Evolutionary conservation across 2,329 filamentous ascomycete species (phyloP).

Genomic region (Ophiostoma montium): DNA sequence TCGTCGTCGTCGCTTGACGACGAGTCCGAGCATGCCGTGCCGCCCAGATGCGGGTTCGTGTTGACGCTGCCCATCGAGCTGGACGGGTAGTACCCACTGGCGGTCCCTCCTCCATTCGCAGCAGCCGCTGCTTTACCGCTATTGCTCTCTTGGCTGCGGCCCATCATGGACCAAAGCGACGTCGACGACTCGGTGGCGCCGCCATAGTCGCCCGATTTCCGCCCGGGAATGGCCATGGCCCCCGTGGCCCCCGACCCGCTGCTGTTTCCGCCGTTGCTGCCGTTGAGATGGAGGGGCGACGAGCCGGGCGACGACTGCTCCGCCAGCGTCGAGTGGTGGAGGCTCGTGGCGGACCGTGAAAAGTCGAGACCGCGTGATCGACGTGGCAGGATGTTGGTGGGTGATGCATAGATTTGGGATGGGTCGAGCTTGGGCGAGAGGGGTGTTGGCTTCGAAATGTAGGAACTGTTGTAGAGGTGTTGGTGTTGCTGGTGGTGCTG

Average conservation of each 20-base stretch:
- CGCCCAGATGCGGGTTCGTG: constrained; percentile 2
- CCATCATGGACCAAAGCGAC: constrained; percentile 57
- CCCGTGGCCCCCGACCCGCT: neutral
- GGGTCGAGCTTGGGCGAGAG: constrained; percentile 78
- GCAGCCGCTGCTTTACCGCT: neutral
- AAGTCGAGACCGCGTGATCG: constrained; percentile 87
- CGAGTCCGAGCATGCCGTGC: constrained; percentile 53
- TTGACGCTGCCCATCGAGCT: constrained; percentile 69
- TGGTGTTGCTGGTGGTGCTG: constrained; percentile 8
- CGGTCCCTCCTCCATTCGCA: neutral
- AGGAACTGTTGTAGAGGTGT: constrained; percentile 20
- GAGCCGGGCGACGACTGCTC: constrained; percentile 80
- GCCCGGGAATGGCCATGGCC: constrained; percentile 47
- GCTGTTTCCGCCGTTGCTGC: constrained; percentile 33
- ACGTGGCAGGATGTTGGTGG: constrained; percentile 74
- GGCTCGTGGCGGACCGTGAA: constrained; percentile 78
- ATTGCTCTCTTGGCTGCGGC: constrained; percentile 47
- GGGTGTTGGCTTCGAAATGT: constrained; percentile 42
- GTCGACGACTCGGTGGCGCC: constrained; percentile 51
- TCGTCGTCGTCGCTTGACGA: constrained; percentile 62
- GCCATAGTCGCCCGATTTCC: constrained; percentile 30
- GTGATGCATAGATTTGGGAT: constrained; percentile 72
- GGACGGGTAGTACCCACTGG: constrained; percentile 45
- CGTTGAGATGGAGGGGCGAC: constrained; percentile 54
- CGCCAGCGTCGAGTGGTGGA: constrained; percentile 89